Conservation (phyloP, 164 flowering plant genomes). For the Vitis riparia region DNA sequence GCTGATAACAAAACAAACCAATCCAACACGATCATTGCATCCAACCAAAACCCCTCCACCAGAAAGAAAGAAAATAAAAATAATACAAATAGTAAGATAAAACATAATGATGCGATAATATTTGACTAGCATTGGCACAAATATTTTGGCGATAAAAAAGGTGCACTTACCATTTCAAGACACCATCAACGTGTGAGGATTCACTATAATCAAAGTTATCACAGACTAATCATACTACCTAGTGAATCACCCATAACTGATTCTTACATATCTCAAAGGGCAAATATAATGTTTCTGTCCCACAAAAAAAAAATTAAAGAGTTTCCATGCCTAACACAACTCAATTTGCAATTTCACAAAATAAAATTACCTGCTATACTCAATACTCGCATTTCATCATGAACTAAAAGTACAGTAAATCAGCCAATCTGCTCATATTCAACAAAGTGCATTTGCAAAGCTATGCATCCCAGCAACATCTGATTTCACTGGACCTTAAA, state of each 20-base stretch:
- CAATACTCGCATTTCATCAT: constrained; percentile 17
- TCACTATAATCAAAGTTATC: not conserved
- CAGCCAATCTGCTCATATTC: constrained; percentile 28
- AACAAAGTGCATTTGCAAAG: constrained; percentile 11
- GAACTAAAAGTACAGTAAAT: constrained; percentile 11
- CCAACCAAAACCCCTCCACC: no score
- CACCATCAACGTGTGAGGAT: not conserved
- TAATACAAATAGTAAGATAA: not conserved
- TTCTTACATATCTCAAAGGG: not conserved
- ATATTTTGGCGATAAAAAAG: not conserved
- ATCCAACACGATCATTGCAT: no score
- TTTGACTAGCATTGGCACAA: not conserved
- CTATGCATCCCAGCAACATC: constrained; percentile 38
- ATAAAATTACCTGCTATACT: constrained; percentile 37
- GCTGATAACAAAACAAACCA: no score
- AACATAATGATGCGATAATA: not conserved
- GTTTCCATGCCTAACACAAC: not conserved
- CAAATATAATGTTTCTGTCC: not conserved
- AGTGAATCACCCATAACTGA: not conserved
- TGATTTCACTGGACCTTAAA: constrained; percentile 28
- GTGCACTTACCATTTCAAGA: not conserved
- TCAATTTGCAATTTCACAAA: not conserved
- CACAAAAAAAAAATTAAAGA: not conserved
- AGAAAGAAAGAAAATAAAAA: not conserved
- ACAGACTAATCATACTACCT: not conserved